phyloP scores from a whole-genome alignment of 1,284 basidiomycete species.

The Cutaneotrichosporon arboriforme region DNA sequence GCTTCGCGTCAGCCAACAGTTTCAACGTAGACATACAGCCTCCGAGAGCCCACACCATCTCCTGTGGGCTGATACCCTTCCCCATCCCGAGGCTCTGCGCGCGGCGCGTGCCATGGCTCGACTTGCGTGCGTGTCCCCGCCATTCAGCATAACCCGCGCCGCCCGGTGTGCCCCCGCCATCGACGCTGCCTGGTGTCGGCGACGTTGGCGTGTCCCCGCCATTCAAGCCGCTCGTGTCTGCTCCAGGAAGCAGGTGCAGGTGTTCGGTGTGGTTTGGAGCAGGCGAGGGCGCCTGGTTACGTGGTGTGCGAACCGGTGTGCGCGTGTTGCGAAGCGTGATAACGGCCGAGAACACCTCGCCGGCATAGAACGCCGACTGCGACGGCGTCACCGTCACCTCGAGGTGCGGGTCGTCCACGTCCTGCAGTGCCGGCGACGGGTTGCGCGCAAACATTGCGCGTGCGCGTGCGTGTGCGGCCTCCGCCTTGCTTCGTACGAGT shows the following conservation, averaged over 20 bases:
- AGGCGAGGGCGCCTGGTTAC: not conserved
- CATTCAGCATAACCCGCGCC: not conserved
- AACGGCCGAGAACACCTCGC: slow-evolving; percentile 75
- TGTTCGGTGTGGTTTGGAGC: not conserved
- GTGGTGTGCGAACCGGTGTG: not conserved
- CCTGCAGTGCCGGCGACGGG: not conserved
- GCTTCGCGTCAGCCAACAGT: slow-evolving; percentile 4
- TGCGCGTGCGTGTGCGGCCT: too few relatives aligned
- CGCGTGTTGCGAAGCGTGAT: slow-evolving; percentile 82
- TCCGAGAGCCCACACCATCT: slow-evolving; percentile 42
- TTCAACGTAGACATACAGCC: slow-evolving; percentile 8
- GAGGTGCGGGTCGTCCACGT: slow-evolving; percentile 41
- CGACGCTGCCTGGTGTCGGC: slow-evolving; percentile 4
- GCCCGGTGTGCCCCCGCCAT: not conserved
- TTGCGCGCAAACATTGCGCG: slow-evolving; percentile 1
- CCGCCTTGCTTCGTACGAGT: too few relatives aligned
- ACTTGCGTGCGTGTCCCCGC: slow-evolving; percentile 5
- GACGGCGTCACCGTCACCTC: slow-evolving; percentile 58
- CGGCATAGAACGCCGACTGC: slow-evolving; percentile 86
- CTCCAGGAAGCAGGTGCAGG: not conserved
- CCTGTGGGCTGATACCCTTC: slow-evolving; percentile 41
- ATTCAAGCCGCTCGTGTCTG: not conserved
- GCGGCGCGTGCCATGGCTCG: slow-evolving; percentile 13
- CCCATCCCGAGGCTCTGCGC: slow-evolving; percentile 37
- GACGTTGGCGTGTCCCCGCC: not conserved